Evolutionary conservation across 2,329 filamentous ascomycete species (phyloP), one percentile per base, ranked within the genome.

Genomic region (Ceratocystis alfenasii): DNA sequence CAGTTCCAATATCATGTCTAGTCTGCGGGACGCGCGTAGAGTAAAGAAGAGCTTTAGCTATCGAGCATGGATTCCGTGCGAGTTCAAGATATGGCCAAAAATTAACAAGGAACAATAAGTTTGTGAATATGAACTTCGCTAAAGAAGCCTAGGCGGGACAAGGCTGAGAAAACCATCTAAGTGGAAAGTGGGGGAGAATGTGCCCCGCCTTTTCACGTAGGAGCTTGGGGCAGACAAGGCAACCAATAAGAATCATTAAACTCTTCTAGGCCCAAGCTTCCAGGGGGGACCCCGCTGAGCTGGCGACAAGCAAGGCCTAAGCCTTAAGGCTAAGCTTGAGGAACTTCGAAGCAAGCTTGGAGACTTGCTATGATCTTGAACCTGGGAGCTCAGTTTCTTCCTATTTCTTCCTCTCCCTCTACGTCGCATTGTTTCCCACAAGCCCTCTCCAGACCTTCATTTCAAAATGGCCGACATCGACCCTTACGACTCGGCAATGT

Each of bases 401-500:
- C 17, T 22, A 12, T 20, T 10, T 53, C 17, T 53, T 45, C 22
- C 10, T 41, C 33, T 50, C 28, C 17, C 20, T 50, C 28, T 28
- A 33, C 53, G 62, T 28, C 20, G 46, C 36, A 10, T 22, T 28
- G 25, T 57, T 41, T 62, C n/a, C 10, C 12, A 6, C 7, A 63
- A 12, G 41, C 22, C n/a, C 28, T 41, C 25, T 44, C 22, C 10
- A 48, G 5, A 41, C 33, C 20, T 36, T 36, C 10, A 41, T 41
- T 59, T 60, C 45, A 72, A 65, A 20, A 81, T 81, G 79, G 76
- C 79, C 69, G 75, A 80, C 72, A 79, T 80, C 71, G 86, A 88
- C 72, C 85, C 86, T 6, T 88, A 87, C 73, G 88, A 91, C 76
- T 88, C 86, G 73, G 87, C 87, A 66, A 84, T 90, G 87, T 90